Evolutionary conservation across 805 yeast species (phyloP).

Genomic region (Nakazawaea populi): DNA sequence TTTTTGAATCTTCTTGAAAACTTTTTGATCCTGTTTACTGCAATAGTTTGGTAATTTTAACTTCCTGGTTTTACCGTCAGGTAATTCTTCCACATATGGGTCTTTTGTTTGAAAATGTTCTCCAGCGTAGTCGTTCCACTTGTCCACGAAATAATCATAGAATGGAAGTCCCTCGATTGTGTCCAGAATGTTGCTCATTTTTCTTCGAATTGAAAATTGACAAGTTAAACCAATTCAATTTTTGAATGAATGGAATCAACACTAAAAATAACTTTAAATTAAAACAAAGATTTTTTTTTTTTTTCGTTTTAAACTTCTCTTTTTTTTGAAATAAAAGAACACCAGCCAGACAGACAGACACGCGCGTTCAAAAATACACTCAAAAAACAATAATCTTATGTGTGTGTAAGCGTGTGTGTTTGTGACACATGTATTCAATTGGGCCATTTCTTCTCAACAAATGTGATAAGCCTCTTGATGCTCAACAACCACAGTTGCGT

Average conservation of each 20-base stretch:
- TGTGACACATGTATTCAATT: not conserved
- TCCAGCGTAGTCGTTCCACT: conserved; percentile 62
- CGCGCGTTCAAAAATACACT: no score
- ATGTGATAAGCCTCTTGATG: conserved; percentile 67
- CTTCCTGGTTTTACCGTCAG: conserved; percentile 47
- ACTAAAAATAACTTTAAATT: no score
- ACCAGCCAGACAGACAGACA: no score
- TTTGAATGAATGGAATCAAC: no score
- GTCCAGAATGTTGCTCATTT: conserved; percentile 4
- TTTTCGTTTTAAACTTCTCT: no score
- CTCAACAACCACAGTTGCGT: conserved; percentile 76
- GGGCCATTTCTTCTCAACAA: conserved; percentile 29
- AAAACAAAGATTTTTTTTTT: no score
- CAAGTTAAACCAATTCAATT: no score
- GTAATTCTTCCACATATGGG: conserved; percentile 52
- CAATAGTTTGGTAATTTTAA: conserved; percentile 57
- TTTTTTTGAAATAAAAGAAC: no score
- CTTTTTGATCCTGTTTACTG: conserved; percentile 51
- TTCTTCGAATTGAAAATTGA: not conserved
- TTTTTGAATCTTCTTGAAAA: conserved; percentile 68
- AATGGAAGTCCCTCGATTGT: conserved; percentile 46
- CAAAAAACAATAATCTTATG: not conserved
- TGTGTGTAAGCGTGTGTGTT: not conserved
- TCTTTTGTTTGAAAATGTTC: conserved; percentile 58
- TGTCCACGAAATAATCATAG: conserved; percentile 46